A percentile compares a stretch with the other conserved stretches of the same genome.
Evolutionary conservation across 2,329 filamentous ascomycete species (phyloP).

Genomic region (Fusarium agapanthi): DNA sequence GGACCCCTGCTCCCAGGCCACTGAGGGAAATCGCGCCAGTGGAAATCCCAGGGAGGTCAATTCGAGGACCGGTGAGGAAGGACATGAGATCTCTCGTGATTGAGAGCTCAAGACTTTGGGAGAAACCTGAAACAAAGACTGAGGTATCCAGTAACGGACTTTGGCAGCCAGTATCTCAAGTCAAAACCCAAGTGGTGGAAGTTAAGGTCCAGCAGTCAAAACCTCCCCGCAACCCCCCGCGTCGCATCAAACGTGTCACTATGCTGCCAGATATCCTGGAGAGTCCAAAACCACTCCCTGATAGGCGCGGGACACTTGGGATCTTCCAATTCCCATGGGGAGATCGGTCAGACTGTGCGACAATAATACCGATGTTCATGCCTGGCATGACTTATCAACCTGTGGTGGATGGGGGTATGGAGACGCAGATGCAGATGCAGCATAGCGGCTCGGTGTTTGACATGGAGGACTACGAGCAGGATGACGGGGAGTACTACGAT

Average conservation of each 20-base stretch:
- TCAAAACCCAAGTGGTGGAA: conserved; percentile 23
- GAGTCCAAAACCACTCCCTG: conserved; percentile 65
- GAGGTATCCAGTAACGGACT: conserved; percentile 17
- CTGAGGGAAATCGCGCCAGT: conserved; percentile 10
- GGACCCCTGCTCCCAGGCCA: conserved; percentile 32
- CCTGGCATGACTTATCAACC: conserved; percentile 58
- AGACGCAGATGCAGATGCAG: conserved; percentile 42
- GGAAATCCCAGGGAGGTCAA: conserved; percentile 7
- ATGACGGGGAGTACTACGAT: conserved; percentile 51
- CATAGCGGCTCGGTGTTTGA: conserved; percentile 57
- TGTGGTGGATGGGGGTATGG: conserved; percentile 14
- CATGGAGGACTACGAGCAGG: conserved; percentile 69
- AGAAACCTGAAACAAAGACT: conserved; percentile 12
- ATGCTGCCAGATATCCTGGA: conserved; percentile 70
- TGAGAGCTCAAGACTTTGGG: conserved; percentile 36
- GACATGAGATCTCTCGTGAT: conserved; percentile 30
- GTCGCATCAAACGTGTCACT: conserved; percentile 65
- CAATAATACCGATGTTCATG: conserved; percentile 58
- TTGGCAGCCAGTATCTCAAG: conserved; percentile 30
- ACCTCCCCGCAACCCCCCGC: conserved; percentile 62
- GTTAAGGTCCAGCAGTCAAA: conserved; percentile 50
- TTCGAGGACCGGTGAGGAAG: conserved; percentile 13
- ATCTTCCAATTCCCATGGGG: conserved; percentile 75
- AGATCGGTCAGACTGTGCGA: conserved; percentile 66
- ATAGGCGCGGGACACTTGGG: conserved; percentile 67